phyloP scores from a whole-genome alignment of 148 eudicot genomes.

The Silene uniflora region DNA sequence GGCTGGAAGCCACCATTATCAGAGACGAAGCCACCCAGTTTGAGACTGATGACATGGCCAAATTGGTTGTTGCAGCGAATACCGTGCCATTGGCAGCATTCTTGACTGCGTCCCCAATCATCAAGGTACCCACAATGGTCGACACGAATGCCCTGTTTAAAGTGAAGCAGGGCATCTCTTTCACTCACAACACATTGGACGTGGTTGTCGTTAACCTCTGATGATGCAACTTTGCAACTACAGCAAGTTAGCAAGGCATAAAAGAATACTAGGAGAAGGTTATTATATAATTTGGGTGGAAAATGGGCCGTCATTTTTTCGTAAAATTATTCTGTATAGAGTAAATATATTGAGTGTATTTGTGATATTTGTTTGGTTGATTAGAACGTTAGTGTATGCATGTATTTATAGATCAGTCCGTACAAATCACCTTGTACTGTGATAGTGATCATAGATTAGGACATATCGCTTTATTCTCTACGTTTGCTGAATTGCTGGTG shows the following conservation, averaged over 20 bases:
- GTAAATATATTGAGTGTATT: no score
- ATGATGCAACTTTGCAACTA: background rate
- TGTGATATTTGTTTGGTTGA: no score
- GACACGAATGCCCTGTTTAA: constrained; percentile 7
- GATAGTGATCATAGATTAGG: no score
- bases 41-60: constrained; percentile 17
- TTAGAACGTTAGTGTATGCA: no score
- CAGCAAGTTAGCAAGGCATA: background rate
- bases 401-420: no score
- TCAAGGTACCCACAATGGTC: constrained; percentile 13
- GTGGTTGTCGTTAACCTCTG: background rate
- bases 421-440: no score
- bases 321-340: no score
- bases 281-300: background rate
- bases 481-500: no score
- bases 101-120: constrained; percentile 9
- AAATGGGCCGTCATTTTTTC: background rate
- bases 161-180: constrained; percentile 11
- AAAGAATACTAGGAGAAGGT: background rate
- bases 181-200: constrained; percentile 3
- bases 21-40: background rate
- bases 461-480: no score
- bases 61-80: constrained; percentile 16
- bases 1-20: background rate
- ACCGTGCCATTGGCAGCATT: constrained; percentile 23